Conservation (phyloP, 306 rosid species). For the Ochetophila trinervis region DNA sequence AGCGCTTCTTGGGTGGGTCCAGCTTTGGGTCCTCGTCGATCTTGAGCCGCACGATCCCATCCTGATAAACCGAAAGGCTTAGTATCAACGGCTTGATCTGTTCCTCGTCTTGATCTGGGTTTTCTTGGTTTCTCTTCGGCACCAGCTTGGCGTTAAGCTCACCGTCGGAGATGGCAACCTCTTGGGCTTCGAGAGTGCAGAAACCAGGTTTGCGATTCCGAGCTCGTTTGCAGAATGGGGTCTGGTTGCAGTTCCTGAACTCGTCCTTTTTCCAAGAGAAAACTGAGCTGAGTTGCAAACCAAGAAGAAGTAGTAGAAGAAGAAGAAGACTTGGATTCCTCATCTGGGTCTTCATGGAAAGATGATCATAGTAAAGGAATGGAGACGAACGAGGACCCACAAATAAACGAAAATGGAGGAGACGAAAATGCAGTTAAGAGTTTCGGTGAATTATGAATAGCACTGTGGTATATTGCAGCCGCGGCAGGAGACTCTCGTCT, state of each 20-base stretch:
- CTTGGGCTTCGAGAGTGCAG: slow-evolving; percentile 52
- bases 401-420: not conserved
- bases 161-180: slow-evolving; percentile 57
- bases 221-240: slow-evolving; percentile 94
- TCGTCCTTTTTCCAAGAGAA: slow-evolving; percentile 87
- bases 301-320: slow-evolving; percentile 40
- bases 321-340: slow-evolving; percentile 36
- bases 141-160: slow-evolving; percentile 70
- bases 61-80: slow-evolving; percentile 58
- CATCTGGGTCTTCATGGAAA: slow-evolving; percentile 30
- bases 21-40: slow-evolving; percentile 72
- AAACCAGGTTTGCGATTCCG: slow-evolving; percentile 60
- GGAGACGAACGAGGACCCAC: not conserved
- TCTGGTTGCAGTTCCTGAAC: slow-evolving; percentile 81
- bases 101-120: slow-evolving; percentile 24
- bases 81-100: slow-evolving; percentile 59
- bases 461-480: not conserved
- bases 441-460: not conserved
- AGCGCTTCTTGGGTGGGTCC: slow-evolving; percentile 61
- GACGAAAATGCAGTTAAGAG: not conserved
- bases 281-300: slow-evolving; percentile 36
- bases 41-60: slow-evolving; percentile 71
- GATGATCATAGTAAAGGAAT: slow-evolving; percentile 19
- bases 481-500: too few relatives aligned
- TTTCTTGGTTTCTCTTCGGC: slow-evolving; percentile 24